A percentile compares a stretch with the other conserved stretches of the same genome.
Evolutionary conservation across 306 rosid genomes (phyloP).

Genomic region (apple (Malus domestica)): ASM211411v1 NC_041796.1:8238001-8238500

Average conservation of each 20-base stretch:
- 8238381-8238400: background rate
- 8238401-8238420: background rate
- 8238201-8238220: conserved; percentile 2
- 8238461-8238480: background rate
- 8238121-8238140: background rate
- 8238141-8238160: conserved; percentile 12
- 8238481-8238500: background rate
- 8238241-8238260: conserved; percentile 17
- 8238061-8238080: conserved; percentile 22
- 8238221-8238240: background rate
- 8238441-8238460: background rate
- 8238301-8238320: background rate
- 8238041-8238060: conserved; percentile 6
- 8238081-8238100: conserved; percentile 14
- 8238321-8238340: background rate
- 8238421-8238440: background rate
- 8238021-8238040: conserved; percentile 9
- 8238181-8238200: conserved; percentile 15
- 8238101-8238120: conserved; percentile 3
- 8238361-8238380: conserved; percentile 2
- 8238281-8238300: conserved; percentile 4
- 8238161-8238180: conserved; percentile 16
- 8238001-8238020: background rate
- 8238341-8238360: conserved; percentile 8
- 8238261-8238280: conserved; percentile 22